Conservation (phyloP, 495 filamentous ascomycete genomes). For the Pyronema domesticum region DNA sequence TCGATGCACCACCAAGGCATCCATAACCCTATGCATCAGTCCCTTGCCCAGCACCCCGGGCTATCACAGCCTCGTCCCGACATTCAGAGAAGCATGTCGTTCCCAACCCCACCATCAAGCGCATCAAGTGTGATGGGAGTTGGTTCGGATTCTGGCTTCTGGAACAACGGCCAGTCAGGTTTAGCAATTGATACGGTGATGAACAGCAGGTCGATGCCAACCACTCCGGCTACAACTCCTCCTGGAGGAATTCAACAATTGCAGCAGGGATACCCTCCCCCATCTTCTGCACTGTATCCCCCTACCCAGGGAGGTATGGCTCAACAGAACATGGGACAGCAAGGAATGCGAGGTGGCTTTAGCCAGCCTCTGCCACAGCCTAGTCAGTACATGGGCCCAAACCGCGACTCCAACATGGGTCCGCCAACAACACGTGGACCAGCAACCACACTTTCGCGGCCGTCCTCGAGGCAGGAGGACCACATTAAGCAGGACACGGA, state of each 20-base stretch:
- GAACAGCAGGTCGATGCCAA: conserved; percentile 73
- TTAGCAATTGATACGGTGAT: conserved; percentile 74
- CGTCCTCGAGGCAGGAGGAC: conserved; percentile 23
- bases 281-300: conserved; percentile 10
- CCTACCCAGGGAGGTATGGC: conserved; percentile 24
- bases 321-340: conserved; percentile 41
- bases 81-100: conserved; percentile 31
- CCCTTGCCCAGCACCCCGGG: conserved; percentile 46
- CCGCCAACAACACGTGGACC: conserved; percentile 37
- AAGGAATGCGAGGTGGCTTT: conserved; percentile 50
- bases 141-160: conserved; percentile 15
- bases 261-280: conserved; percentile 39
- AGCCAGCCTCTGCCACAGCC: conserved; percentile 36
- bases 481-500: conserved; percentile 28
- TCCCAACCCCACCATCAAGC: conserved; percentile 86
- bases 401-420: conserved; percentile 52
- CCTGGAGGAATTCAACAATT: conserved; percentile 58
- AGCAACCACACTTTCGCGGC: conserved; percentile 15
- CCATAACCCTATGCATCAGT: conserved; percentile 43
- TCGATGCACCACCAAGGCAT: conserved; percentile 72
- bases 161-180: conserved; percentile 14
- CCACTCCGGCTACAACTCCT: conserved; percentile 84
- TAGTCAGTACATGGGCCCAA: conserved; percentile 52
- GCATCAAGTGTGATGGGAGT: conserved; percentile 70
- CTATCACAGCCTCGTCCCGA: conserved; percentile 18